A percentile compares a stretch with the other conserved stretches of the same genome.
Evolutionary conservation across 2,329 filamentous ascomycete species (phyloP).

Genomic region (Decorospora gaudefroyi): DNA sequence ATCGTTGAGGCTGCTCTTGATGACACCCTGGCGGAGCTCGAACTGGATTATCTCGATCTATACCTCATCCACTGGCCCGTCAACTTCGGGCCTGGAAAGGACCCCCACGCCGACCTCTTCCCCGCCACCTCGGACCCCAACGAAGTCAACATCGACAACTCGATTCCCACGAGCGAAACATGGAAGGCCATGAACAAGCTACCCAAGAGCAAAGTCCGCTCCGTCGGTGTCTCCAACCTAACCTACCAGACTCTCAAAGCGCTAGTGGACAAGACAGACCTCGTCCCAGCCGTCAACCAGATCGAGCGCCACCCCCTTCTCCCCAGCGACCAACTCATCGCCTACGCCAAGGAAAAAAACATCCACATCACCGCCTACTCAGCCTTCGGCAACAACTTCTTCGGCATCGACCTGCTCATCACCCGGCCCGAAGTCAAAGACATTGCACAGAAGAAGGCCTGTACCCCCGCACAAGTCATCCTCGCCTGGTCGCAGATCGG

Average conservation of each 20-base stretch:
- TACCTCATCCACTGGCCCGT: conserved; percentile 90
- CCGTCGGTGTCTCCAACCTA: conserved; percentile 41
- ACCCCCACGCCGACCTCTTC: conserved; percentile 42
- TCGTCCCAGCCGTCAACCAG: conserved; percentile 39
- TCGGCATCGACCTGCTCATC: conserved; percentile 63
- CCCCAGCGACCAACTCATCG: conserved; percentile 36
- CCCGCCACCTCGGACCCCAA: conserved; percentile 57
- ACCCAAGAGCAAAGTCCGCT: conserved; percentile 46
- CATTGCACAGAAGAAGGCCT: conserved; percentile 66
- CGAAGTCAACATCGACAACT: conserved; percentile 51
- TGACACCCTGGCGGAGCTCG: conserved; percentile 73
- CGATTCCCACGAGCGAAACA: conserved; percentile 36
- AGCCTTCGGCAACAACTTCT: conserved; percentile 53
- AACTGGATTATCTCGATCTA: conserved; percentile 86
- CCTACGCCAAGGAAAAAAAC: conserved; percentile 39
- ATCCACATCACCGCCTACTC: conserved; percentile 43
- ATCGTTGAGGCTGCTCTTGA: conserved; percentile 74
- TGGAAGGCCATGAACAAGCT: conserved; percentile 49
- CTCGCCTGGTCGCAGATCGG: conserved; percentile 83
- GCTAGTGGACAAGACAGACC: conserved; percentile 56
- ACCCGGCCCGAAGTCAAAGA: conserved; percentile 69
- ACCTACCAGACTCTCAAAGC: conserved; percentile 53
- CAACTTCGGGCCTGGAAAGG: conserved; percentile 64
- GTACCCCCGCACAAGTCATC: conserved; percentile 76
- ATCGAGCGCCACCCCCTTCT: conserved; percentile 41